These are phyloP conservation scores for Monascus purpureus DNA, from an alignment of 495 filamentous ascomycete species.

Conservation along the genomic window DNA sequence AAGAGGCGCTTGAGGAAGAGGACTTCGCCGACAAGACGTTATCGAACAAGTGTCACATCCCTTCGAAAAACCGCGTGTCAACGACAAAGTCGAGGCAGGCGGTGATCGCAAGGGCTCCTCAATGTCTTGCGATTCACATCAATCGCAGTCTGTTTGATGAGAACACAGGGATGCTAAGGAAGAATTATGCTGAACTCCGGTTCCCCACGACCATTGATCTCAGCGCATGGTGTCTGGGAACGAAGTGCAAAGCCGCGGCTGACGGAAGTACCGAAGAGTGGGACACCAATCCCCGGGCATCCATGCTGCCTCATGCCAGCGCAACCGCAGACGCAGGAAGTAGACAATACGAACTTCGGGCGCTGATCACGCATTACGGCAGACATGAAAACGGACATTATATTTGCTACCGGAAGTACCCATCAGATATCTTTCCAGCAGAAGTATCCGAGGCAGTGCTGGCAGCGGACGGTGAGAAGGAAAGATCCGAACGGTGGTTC, in stretches of 20 bases:
- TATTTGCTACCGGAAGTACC: constrained; percentile 69
- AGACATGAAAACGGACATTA: constrained; percentile 94
- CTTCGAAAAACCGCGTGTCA: constrained; percentile 47
- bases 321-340: constrained; percentile 21
- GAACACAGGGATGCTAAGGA: constrained; percentile 55
- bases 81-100: constrained; percentile 81
- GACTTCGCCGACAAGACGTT: constrained; percentile 68
- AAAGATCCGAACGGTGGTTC: constrained; percentile 52
- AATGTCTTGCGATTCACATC: constrained; percentile 68
- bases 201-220: constrained; percentile 67
- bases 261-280: constrained; percentile 44
- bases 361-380: constrained; percentile 80
- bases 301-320: constrained; percentile 47
- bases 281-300: constrained; percentile 46
- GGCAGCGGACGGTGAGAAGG: constrained; percentile 23
- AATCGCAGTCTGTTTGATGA: constrained; percentile 90
- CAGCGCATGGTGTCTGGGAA: constrained; percentile 62
- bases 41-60: constrained; percentile 57
- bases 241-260: constrained; percentile 8
- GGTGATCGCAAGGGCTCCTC: constrained; percentile 68
- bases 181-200: constrained; percentile 64
- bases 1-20: constrained; percentile 58
- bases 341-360: constrained; percentile 67
- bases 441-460: constrained; percentile 22
- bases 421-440: constrained; percentile 20